Base-by-base conservation (phyloP, 306 rosid species). In the Lagenaria siceraria region DNA sequence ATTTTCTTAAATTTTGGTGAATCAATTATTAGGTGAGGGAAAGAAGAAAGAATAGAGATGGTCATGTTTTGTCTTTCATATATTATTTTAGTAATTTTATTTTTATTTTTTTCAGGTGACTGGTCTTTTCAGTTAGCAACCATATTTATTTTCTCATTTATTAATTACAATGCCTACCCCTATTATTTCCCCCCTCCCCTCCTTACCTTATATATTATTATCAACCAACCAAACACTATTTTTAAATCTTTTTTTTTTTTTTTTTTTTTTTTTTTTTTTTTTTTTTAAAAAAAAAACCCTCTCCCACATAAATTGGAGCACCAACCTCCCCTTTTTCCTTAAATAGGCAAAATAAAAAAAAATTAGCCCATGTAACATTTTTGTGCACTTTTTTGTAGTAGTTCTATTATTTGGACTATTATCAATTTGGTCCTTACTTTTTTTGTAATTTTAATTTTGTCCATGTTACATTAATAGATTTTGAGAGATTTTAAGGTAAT, bases 21-120 rank as follows among this genome's bases (percentile, higher is more conserved):
- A 8, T 52, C 24, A 27, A 51, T 73, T 49, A 24, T 49, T 72
- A 49, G 76, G 76, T 71, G 36, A 24, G 22, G 14, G n/a, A n/a
- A n/a, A n/a, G n/a, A n/a, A n/a, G n/a, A n/a, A n/a, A n/a, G 56
- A 22, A 43, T 11, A 10, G 29, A 51, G 75, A 46, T 70, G 36
- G 75, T 43, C n/a, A 70, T 70, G 75, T 72, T 72, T 72, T 46
- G 76, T 48, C 76, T 72, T 38, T 49, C 36, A 14, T 71, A 49
- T 15, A 71, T 14, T 43, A 48, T 33, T 48, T 14, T 46, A 71
- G 25, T 25, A 15, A 8, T 46, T 71, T 22, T 48, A 8, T 9
- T 19, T 38, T 11, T 73, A n/a, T n/a, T n/a, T 2, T 51, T 73
- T 73, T 49, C 15, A 73, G 77, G 77, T 73, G 62, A 19, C 18